Conservation (phyloP, 345 rosid genomes). For the Tarenaya hassleriana region DNA sequence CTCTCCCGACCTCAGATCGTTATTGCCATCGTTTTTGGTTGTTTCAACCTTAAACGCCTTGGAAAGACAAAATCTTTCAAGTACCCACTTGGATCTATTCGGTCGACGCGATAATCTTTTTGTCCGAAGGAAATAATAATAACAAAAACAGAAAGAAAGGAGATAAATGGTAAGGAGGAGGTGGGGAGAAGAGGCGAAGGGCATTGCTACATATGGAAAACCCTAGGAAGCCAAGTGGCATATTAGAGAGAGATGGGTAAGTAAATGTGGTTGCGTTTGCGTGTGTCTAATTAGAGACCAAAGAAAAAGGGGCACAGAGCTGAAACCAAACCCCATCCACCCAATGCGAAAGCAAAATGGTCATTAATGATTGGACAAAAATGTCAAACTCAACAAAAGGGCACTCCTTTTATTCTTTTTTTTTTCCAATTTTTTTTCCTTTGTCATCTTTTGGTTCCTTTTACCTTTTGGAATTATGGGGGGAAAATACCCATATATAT, state of each 20-base stretch:
- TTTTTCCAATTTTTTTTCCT: background rate
- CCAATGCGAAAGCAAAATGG: slow-evolving; percentile 16
- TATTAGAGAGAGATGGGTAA: slow-evolving; percentile 13
- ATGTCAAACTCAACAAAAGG: slow-evolving; percentile 23
- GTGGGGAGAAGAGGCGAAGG: slow-evolving; percentile 13
- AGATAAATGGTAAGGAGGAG: too few relatives aligned
- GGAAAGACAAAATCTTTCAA: too few relatives aligned
- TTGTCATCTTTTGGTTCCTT: slow-evolving; percentile 23
- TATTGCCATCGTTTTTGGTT: too few relatives aligned
- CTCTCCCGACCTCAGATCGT: too few relatives aligned
- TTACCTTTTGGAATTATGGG: slow-evolving; percentile 7
- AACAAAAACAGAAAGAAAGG: background rate
- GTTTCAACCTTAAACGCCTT: too few relatives aligned
- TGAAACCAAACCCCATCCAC: slow-evolving; percentile 27
- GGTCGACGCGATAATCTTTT: too few relatives aligned
- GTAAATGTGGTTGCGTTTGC: slow-evolving; percentile 29
- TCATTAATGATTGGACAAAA: slow-evolving; percentile 26
- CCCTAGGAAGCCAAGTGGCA: slow-evolving; percentile 31
- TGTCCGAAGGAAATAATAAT: background rate
- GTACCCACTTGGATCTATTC: too few relatives aligned
- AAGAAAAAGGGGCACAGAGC: slow-evolving; percentile 22
- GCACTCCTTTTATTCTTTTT: background rate
- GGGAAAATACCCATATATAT: too few relatives aligned
- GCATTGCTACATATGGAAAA: slow-evolving; percentile 15
- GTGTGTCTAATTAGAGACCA: too few relatives aligned